phyloP scores from a whole-genome alignment of 768 basidiomycete genomes.

The Termitomyces heimii region DNA sequence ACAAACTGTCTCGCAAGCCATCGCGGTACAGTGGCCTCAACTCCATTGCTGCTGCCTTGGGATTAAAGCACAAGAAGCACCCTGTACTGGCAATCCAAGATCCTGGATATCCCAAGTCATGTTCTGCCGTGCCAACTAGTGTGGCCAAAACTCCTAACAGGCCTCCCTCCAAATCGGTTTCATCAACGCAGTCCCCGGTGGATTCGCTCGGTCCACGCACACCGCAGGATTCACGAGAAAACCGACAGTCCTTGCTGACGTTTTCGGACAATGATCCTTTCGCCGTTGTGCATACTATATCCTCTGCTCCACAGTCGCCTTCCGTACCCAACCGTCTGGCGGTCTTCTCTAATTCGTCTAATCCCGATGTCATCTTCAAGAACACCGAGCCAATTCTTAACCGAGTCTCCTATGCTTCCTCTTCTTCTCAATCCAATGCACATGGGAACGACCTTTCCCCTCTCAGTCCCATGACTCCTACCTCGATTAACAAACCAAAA shows the following conservation, averaged over 20 bases:
- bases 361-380: constrained; percentile 36
- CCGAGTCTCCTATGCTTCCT: constrained; percentile 51
- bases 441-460: constrained; percentile 23
- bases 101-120: constrained; percentile 25
- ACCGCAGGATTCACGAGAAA: constrained; percentile 39
- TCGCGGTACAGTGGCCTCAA: constrained; percentile 29
- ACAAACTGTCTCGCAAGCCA: constrained; percentile 24
- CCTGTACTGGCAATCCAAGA: constrained; percentile 48
- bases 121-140: constrained; percentile 17
- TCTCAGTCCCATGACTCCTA: not conserved
- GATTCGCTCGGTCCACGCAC: constrained; percentile 52
- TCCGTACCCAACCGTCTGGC: constrained; percentile 45
- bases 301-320: constrained; percentile 32
- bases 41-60: constrained; percentile 54
- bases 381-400: constrained; percentile 30
- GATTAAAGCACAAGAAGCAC: constrained; percentile 58
- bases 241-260: constrained; percentile 51
- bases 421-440: constrained; percentile 48
- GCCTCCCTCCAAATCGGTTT: constrained; percentile 48
- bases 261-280: constrained; percentile 64
- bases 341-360: constrained; percentile 46
- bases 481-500: constrained; percentile 6
- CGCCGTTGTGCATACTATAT: constrained; percentile 38
- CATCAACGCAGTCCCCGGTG: constrained; percentile 49
- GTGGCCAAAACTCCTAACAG: constrained; percentile 25